Evolutionary conservation across 2,329 filamentous ascomycete genomes (phyloP).

Genomic region (Claviceps monticola): DNA sequence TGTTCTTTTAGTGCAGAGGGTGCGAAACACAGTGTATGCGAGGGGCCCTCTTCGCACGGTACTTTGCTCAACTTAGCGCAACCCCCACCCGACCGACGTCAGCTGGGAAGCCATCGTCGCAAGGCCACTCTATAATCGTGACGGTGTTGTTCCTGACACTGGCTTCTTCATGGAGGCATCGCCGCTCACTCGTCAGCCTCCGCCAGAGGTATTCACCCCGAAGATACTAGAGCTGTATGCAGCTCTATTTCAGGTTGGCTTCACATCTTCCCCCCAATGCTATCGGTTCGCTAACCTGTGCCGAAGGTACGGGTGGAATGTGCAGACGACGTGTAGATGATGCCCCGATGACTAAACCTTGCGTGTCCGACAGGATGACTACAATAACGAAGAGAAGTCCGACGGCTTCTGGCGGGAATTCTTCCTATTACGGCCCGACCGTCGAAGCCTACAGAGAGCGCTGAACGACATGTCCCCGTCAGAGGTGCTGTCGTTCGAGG

Average conservation of each 20-base stretch:
- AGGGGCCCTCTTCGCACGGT: not conserved
- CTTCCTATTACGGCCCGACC: constrained; percentile 77
- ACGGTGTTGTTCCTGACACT: constrained; percentile 1
- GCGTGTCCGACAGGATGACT: constrained; percentile 31
- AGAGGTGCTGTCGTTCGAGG: constrained; percentile 63
- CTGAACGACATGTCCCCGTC: constrained; percentile 59
- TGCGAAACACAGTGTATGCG: not conserved
- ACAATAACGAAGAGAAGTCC: constrained; percentile 53
- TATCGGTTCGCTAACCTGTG: not conserved
- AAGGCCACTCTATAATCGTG: not conserved
- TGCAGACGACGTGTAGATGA: constrained; percentile 2
- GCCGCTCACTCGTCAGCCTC: constrained; percentile 81
- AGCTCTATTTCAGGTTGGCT: constrained; percentile 57
- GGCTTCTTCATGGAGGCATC: constrained; percentile 62
- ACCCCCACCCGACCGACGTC: not conserved
- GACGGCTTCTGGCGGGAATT: constrained; percentile 96
- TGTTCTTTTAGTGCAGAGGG: not conserved
- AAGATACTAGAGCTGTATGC: constrained; percentile 90
- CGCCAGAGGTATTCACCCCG: constrained; percentile 81
- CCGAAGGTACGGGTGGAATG: constrained; percentile 13
- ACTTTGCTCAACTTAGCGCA: not conserved
- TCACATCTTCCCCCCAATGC: constrained; percentile 3
- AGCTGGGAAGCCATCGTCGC: not conserved
- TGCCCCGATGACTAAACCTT: constrained; percentile 16
- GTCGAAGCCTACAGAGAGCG: constrained; percentile 49